These are phyloP conservation scores for Acanthamoeba royreba DNA, from an alignment of 208 protist genomes.

Conservation along the genomic window DNA sequence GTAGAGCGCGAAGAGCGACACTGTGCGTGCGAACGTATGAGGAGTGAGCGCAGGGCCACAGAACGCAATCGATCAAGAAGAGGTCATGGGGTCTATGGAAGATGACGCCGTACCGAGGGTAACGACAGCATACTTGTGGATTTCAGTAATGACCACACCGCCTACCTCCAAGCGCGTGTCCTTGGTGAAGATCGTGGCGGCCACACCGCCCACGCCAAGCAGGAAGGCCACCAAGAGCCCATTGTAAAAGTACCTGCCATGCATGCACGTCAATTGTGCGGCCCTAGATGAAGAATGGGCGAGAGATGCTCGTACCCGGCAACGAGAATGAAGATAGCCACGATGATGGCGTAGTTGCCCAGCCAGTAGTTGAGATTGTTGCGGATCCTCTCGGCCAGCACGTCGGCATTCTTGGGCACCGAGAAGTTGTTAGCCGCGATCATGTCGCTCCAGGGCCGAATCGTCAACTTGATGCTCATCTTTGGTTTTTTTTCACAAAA, in stretches of 20 bases:
- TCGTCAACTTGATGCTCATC: not conserved
- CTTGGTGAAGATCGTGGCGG: slow-evolving; percentile 3
- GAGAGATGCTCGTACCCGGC: not conserved
- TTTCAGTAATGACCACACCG: not conserved
- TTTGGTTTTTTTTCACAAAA: too few species aligned
- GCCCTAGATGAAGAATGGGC: not conserved
- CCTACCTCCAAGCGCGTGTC: not conserved
- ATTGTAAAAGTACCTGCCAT: slow-evolving; percentile 15
- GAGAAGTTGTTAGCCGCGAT: not conserved
- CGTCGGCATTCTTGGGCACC: not conserved
- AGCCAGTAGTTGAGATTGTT: not conserved
- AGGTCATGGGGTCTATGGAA: not conserved
- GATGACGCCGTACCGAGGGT: not conserved
- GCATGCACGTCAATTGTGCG: not conserved
- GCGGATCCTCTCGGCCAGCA: not conserved
- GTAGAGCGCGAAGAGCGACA: not conserved
- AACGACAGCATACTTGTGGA: not conserved
- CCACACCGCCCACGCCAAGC: not conserved
- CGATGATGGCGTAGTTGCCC: not conserved
- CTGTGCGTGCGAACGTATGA: not conserved
- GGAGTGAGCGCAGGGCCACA: not conserved
- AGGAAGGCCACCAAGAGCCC: slow-evolving; percentile 1
- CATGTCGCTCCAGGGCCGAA: slow-evolving; percentile 7
- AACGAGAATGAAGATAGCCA: not conserved
- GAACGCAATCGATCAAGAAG: not conserved